Conservation (phyloP, 1,284 basidiomycete species). For the Clitocybe nebularis region DNA sequence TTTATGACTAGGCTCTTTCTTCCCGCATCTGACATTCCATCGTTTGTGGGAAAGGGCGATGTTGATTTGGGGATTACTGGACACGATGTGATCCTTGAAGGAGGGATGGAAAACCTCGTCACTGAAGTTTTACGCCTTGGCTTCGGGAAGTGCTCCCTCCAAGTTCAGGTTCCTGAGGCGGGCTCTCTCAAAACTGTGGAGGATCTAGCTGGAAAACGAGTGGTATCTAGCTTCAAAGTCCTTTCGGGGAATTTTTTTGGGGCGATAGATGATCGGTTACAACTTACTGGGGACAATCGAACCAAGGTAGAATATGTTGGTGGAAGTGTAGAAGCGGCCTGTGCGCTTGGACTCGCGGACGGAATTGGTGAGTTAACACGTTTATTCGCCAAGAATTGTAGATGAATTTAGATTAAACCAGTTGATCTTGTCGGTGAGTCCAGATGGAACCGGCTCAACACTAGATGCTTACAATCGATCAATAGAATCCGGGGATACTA, state of each 20-base stretch:
- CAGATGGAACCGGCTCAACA: background rate
- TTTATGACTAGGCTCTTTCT: slow-evolving; percentile 80
- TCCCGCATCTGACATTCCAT: slow-evolving; percentile 95
- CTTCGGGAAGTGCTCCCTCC: slow-evolving; percentile 93
- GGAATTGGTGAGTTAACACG: slow-evolving; percentile 74
- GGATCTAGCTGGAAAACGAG: slow-evolving; percentile 83
- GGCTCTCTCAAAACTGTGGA: slow-evolving; percentile 71
- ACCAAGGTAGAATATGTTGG: slow-evolving; percentile 95
- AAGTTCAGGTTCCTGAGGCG: slow-evolving; percentile 91
- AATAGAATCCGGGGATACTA: slow-evolving; percentile 97
- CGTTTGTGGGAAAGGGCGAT: slow-evolving; percentile 97
- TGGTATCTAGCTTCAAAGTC: slow-evolving; percentile 94
- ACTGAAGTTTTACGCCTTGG: slow-evolving; percentile 82
- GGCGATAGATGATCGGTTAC: slow-evolving; percentile 61
- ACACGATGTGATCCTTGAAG: slow-evolving; percentile 95
- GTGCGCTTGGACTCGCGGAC: slow-evolving; percentile 93
- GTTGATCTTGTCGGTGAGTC: slow-evolving; percentile 87
- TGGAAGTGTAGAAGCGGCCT: slow-evolving; percentile 97
- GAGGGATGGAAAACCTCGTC: slow-evolving; percentile 74
- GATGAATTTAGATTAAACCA: slow-evolving; percentile 25
- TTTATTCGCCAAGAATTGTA: slow-evolving; percentile 2
- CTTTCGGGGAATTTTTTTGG: slow-evolving; percentile 81
- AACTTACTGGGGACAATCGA: slow-evolving; percentile 43
- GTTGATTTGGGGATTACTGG: slow-evolving; percentile 94
- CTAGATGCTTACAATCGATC: background rate